Evolutionary conservation across 495 filamentous ascomycete genomes (phyloP), one percentile per base, ranked within the genome.

Genomic region (Annulohypoxylon maeteangense): DNA sequence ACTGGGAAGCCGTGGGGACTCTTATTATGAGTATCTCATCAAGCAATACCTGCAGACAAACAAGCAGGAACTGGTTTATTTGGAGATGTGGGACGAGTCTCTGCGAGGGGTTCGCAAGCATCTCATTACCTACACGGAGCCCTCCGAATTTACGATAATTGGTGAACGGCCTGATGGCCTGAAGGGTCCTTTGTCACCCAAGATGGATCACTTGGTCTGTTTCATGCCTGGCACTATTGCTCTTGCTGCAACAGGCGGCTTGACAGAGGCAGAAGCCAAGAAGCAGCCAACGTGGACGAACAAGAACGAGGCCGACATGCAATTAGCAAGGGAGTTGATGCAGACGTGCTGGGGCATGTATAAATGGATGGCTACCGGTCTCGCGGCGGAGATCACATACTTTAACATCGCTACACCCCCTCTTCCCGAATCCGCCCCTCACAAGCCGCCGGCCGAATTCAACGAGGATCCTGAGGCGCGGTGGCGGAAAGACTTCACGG

Each of bases 301-400:
- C 65, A 86, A 92, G 72, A 89, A 95, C 58, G 93, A 97, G 34
- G 90, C 92, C 58, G 93, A 98, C 75, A 92, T 99, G 78, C 79
- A 87, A 45, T 87, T 99, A 14, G 92, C 95, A 12, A 86, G 87
- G 63, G 93, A 98, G 81, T 83, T 99, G 56, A 97, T 92, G 86
- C 94, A 97, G 48, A 98, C 95, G 10, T 99, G 95, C 86, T 97
- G 94, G 91, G 93, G 92, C 71, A 98, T 96, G 88, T 98, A 99
- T 80, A 88, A 90, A 65, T 89, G 84, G 53, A 98, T 93, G 60
- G 85, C 88, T 7, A 98, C 95, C 2, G 94, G 94, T 1, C 88
- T 99, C 2, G 95, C 95, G 0, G 89, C 92, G 0, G 95, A 99
- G 79, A 98, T 98, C 75, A 89, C 92, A 0, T 91, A 95, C 79